phyloP scores from a whole-genome alignment of 2,329 filamentous ascomycete species.

The Aureobasidium sp. region DNA sequence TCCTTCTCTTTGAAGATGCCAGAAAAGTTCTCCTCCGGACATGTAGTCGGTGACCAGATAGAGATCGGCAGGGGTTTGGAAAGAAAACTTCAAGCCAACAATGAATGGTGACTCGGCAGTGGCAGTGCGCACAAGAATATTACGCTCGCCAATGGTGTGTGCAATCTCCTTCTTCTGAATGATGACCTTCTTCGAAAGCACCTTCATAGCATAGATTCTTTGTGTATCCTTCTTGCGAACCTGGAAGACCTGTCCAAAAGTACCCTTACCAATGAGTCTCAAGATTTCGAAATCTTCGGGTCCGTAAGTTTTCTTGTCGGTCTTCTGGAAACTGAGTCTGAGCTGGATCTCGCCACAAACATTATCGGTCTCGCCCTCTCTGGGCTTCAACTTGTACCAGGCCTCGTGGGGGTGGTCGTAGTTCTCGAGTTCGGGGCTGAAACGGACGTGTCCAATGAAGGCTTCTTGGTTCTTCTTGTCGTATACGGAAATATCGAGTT shows the following conservation, averaged over 20 bases:
- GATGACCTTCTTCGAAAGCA: slow-evolving; percentile 98
- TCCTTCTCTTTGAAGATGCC: slow-evolving; percentile 96
- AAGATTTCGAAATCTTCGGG: slow-evolving; percentile 94
- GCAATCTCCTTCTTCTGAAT: slow-evolving; percentile 99
- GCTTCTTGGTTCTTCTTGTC: slow-evolving; percentile 78
- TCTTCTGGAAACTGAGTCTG: slow-evolving; percentile 74
- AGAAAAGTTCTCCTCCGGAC: slow-evolving; percentile 97
- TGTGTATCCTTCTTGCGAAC: slow-evolving; percentile 94
- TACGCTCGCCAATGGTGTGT: slow-evolving; percentile 92
- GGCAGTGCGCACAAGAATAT: slow-evolving; percentile 92
- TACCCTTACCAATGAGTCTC: slow-evolving; percentile 94
- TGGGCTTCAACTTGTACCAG: slow-evolving; percentile 76
- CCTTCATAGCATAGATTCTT: slow-evolving; percentile 98
- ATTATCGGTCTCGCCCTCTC: slow-evolving; percentile 68
- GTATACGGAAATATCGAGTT: slow-evolving; percentile 90
- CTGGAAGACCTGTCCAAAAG: slow-evolving; percentile 97
- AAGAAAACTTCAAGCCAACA: slow-evolving; percentile 95
- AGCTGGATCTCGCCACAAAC: slow-evolving; percentile 83
- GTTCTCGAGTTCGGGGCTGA: slow-evolving; percentile 62
- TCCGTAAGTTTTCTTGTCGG: slow-evolving; percentile 84
- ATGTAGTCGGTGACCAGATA: slow-evolving; percentile 99
- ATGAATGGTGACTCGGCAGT: slow-evolving; percentile 96
- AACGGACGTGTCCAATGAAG: slow-evolving; percentile 82
- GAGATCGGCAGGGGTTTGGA: slow-evolving; percentile 92
- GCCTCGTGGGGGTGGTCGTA: slow-evolving; percentile 64